Evolutionary conservation across 805 yeast species (phyloP).

Genomic region (Starmerella davenportii): DNA sequence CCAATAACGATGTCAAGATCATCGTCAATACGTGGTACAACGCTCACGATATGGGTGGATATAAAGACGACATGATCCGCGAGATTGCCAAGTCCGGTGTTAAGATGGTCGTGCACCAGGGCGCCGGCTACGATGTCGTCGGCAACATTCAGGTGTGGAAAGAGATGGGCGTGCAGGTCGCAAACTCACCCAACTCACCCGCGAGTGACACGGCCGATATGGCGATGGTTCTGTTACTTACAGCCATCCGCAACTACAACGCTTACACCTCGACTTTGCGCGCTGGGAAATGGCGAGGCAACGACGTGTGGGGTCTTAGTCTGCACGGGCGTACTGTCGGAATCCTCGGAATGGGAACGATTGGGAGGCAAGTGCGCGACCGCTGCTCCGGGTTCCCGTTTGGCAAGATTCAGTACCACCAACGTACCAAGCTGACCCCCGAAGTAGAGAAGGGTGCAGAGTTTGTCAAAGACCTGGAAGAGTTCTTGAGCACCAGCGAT

Average conservation of each 20-base stretch:
- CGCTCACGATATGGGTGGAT: constrained; percentile 14
- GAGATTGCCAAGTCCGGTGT: constrained; percentile 9
- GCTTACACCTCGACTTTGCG: constrained; percentile 27
- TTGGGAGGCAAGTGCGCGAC: constrained; percentile 38
- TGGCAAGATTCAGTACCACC: constrained; percentile 32
- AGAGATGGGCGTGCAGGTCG: constrained; percentile 26
- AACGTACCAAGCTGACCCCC: constrained; percentile 28
- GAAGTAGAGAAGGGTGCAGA: constrained; percentile 32
- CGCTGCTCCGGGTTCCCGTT: constrained; percentile 34
- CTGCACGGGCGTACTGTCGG: constrained; percentile 36
- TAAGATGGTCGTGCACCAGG: constrained; percentile 30
- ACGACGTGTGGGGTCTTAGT: constrained; percentile 30
- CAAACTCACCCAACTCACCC: constrained; percentile 37
- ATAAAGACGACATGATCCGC: constrained; percentile 12
- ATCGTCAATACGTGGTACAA: constrained; percentile 15
- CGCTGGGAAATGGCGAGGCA: constrained; percentile 31
- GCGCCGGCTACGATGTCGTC: constrained; percentile 45
- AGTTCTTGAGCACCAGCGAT: constrained; percentile 45
- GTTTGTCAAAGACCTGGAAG: constrained; percentile 33
- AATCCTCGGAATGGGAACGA: constrained; percentile 45
- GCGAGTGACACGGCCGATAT: constrained; percentile 41
- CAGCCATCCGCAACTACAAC: constrained; percentile 32
- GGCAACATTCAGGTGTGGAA: constrained; percentile 29
- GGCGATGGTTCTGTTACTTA: constrained; percentile 31
- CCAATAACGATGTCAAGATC: constrained; percentile 10